Percentiles rank a stretch among this genome's conserved stretches.
These are phyloP conservation scores for Dimargaris xerosporica DNA, from an alignment of 192 early-diverging fungal genomes.

Conservation along the genomic window DNA sequence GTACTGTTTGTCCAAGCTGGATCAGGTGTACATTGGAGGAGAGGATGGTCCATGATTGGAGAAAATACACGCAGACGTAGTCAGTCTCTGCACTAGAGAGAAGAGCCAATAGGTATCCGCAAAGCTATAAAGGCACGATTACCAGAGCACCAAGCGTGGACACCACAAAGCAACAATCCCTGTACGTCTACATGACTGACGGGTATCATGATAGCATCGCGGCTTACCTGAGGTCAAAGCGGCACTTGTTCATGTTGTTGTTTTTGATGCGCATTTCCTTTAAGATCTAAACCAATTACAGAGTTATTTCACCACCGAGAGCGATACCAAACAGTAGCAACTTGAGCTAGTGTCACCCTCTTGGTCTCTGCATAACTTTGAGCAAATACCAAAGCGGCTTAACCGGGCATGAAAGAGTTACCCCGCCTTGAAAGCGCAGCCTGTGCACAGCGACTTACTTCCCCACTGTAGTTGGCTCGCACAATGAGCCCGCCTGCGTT, in stretches of 20 bases:
- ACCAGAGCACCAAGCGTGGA: too few species aligned
- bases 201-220: too few species aligned
- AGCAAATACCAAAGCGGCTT: neutral
- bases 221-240: constrained; percentile 53
- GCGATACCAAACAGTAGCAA: neutral
- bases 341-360: neutral
- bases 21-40: too few species aligned
- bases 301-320: neutral
- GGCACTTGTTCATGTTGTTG: constrained; percentile 27
- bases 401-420: neutral
- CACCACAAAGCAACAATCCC: too few species aligned
- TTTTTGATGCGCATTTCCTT: constrained; percentile 17
- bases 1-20: constrained; percentile 54
- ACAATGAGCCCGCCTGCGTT: neutral
- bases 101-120: too few species aligned
- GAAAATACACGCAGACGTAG: too few species aligned
- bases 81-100: too few species aligned
- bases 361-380: neutral
- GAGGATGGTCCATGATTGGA: too few species aligned
- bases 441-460: neutral
- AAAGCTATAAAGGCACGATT: too few species aligned
- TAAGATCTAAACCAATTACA: neutral
- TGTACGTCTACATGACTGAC: too few species aligned
- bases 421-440: neutral
- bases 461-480: neutral